Base-by-base conservation (phyloP, 768 basidiomycete genomes). In the Boletus rubescentipes region DNA sequence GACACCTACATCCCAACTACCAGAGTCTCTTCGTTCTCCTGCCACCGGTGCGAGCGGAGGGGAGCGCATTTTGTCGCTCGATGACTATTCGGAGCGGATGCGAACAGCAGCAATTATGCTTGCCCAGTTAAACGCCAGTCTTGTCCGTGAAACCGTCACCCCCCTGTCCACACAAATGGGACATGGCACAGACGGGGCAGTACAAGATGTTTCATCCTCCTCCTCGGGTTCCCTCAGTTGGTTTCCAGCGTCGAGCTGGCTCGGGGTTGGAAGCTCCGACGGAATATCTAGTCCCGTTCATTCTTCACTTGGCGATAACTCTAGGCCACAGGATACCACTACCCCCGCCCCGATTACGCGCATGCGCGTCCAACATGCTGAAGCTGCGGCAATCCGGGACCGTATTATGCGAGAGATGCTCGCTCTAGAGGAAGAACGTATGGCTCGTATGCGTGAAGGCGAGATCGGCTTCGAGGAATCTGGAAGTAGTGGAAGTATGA, bases 361-460 rank as follows among this genome's bases (percentile, higher is more conserved):
- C 35, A 85, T 87, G 78, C 87, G 82, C 47, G 75, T 99, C 21
- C 87, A 91, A 57, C 78, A 84, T 16, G 76, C 85, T 3, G 93
- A 98, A 69, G 96, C 95, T 5, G 79, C 89, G 1, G 89, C 89
- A 2, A 99, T 99, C 61, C 83, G 93, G 15, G 89, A 93, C 61
- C 81, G 94, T 20, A 99, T 99, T 57, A 99, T 99, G 97, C 85
- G 89, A 61, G 97, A 99, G 77, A 99, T 99, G 97, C 77, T 98
- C 58, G 79, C 93, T 21, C 75, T 99, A 26, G 97, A 99, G 72
- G 95, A 98, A 67, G 93, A 98, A 69, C 83, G 97, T 23, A 95
- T 99, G 86, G 84, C 89, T 55, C 82, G 94, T 18, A 98, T 96
- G 95, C 79, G 81, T 53, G 87, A 90, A 54, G 78, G 84, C 20